These are phyloP conservation scores for Trichophyton rubrum DNA, from an alignment of 2,329 filamentous ascomycete species.

Conservation along the genomic window DNA sequence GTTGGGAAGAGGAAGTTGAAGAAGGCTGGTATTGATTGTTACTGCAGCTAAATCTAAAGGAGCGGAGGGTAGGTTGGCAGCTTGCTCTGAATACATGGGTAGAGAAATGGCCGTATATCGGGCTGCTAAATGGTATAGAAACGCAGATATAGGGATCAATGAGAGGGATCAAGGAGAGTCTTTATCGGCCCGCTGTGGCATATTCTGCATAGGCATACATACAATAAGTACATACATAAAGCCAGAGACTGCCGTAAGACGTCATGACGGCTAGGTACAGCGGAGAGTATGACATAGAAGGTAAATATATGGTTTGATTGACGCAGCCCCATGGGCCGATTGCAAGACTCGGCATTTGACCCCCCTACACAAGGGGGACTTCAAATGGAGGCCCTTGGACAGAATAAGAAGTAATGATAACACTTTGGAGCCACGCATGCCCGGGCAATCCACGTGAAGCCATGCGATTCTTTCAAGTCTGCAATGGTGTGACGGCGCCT, in stretches of 20 bases:
- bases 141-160: background rate
- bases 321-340: background rate
- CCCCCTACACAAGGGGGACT: background rate
- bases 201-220: background rate
- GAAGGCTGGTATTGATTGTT: background rate
- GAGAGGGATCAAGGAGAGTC: background rate
- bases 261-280: background rate
- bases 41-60: background rate
- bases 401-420: background rate
- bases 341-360: background rate
- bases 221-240: background rate
- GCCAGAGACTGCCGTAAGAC: background rate
- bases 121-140: background rate
- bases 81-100: background rate
- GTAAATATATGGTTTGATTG: background rate
- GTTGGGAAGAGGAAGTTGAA: background rate
- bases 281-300: background rate
- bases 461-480: background rate
- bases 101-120: background rate
- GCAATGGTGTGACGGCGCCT: background rate
- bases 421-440: background rate
- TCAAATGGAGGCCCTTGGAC: background rate
- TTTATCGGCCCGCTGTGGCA: background rate
- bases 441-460: background rate
- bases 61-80: background rate